phyloP scores from a whole-genome alignment of 2,329 filamentous ascomycete species.

The Thelonectria discophora region DNA sequence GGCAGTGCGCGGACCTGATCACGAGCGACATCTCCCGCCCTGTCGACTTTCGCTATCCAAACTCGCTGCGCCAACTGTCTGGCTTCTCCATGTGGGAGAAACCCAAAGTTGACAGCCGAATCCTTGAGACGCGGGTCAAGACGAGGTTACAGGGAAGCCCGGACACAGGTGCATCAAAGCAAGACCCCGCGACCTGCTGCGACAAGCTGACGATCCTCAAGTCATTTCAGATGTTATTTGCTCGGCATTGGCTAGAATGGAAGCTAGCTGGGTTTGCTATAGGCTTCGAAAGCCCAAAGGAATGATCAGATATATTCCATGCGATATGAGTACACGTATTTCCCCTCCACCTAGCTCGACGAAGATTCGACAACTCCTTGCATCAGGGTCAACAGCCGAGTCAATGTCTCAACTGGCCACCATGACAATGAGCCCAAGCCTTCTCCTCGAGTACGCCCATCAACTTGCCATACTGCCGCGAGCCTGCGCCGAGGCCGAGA shows the following conservation, averaged over 20 bases:
- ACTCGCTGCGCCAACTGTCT: constrained; percentile 35
- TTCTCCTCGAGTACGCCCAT: constrained; percentile 25
- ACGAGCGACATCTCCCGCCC: constrained; percentile 39
- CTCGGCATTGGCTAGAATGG: constrained; percentile 11
- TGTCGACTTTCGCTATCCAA: constrained; percentile 39
- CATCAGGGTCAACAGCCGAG: not conserved
- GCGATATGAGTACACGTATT: not conserved
- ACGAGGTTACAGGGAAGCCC: constrained; percentile 10
- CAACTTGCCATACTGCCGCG: not conserved
- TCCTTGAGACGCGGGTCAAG: constrained; percentile 25
- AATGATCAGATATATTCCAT: constrained; percentile 33
- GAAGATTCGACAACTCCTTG: constrained; percentile 34
- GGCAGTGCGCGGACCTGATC: constrained; percentile 38
- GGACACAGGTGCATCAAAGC: constrained; percentile 14
- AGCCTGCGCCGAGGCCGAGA: not conserved
- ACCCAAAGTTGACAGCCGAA: constrained; percentile 6
- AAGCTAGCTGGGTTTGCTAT: constrained; percentile 26
- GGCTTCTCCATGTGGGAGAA: constrained; percentile 34
- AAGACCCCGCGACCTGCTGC: not conserved
- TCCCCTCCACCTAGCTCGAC: constrained; percentile 36
- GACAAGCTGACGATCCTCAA: not conserved
- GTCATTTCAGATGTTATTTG: constrained; percentile 2
- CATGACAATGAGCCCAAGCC: constrained; percentile 15
- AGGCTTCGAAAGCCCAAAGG: constrained; percentile 29
- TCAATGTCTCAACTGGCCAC: constrained; percentile 6